These are phyloP conservation scores for Mycena floridula DNA, from an alignment of 768 basidiomycete genomes.

Conservation along the genomic window DNA sequence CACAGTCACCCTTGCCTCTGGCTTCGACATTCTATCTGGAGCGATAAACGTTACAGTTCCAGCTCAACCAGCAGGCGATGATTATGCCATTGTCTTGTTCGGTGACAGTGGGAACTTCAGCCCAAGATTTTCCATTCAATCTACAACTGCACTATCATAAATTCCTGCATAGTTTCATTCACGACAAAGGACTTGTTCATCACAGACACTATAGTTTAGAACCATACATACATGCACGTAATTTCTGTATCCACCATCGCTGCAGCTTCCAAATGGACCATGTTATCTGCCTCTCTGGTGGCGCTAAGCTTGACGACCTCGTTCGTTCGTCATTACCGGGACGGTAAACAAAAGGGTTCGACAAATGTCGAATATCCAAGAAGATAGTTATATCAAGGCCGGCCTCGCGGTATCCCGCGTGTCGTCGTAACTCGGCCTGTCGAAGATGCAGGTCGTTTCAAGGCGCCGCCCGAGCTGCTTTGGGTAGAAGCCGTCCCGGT, in stretches of 20 bases:
- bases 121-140: slow-evolving; percentile 18
- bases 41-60: slow-evolving; percentile 28
- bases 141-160: slow-evolving; percentile 1
- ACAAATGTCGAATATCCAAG: no score
- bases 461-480: no score
- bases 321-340: background rate
- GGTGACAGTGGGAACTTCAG: slow-evolving; percentile 46
- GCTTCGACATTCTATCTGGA: slow-evolving; percentile 33
- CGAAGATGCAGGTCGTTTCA: no score
- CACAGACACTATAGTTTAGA: background rate
- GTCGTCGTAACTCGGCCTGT: no score
- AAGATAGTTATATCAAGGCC: no score
- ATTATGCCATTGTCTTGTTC: slow-evolving; percentile 34
- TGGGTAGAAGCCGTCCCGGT: no score
- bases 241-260: background rate
- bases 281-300: background rate
- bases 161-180: slow-evolving; percentile 1
- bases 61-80: slow-evolving; percentile 21
- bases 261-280: background rate
- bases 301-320: background rate
- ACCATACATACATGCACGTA: background rate
- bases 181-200: slow-evolving; percentile 1
- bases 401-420: no score
- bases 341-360: no score
- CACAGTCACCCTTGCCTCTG: slow-evolving; percentile 24